These are phyloP conservation scores for Chlamydomonas reinhardtii DNA, from an alignment of 163 green algal genomes.

Conservation along the genomic window DNA sequence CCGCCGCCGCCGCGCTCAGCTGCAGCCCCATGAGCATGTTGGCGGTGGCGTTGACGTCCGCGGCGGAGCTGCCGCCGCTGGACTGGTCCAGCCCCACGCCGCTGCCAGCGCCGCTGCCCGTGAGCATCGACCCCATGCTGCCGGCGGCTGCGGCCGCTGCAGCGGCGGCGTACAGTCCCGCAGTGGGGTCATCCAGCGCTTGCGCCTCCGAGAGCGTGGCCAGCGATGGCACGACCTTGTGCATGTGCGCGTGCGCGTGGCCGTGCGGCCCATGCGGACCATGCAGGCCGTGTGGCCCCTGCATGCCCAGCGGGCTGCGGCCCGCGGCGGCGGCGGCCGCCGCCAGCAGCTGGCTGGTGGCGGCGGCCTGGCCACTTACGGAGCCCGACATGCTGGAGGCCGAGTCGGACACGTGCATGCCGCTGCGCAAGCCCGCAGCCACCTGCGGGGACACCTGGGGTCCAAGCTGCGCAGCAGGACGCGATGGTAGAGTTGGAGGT, in stretches of 20 bases:
- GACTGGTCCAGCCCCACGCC: not conserved
- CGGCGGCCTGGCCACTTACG: constrained; percentile 29
- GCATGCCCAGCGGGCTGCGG: constrained; percentile 13
- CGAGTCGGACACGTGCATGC: constrained; percentile 61
- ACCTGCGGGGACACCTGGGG: constrained; percentile 5
- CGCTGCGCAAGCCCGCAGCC: not conserved
- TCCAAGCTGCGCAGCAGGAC: not conserved
- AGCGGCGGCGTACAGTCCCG: constrained; percentile 4
- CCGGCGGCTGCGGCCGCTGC: constrained; percentile 28
- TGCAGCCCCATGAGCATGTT: constrained; percentile 60
- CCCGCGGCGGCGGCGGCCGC: constrained; percentile 31
- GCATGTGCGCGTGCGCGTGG: not conserved
- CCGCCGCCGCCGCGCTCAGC: not conserved
- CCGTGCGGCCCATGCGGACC: not conserved
- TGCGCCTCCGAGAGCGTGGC: constrained; percentile 45
- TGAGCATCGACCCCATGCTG: constrained; percentile 13
- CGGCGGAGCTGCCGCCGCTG: not conserved
- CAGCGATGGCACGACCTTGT: constrained; percentile 38
- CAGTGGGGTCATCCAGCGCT: constrained; percentile 18
- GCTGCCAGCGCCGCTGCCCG: constrained; percentile 23
- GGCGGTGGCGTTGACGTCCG: constrained; percentile 43
- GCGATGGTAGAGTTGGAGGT: not conserved
- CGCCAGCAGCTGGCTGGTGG: constrained; percentile 24
- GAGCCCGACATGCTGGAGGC: constrained; percentile 55
- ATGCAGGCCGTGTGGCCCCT: not conserved